phyloP scores from a whole-genome alignment of 2,329 filamentous ascomycete genomes.

The Ramularia collo-cygni region DNA sequence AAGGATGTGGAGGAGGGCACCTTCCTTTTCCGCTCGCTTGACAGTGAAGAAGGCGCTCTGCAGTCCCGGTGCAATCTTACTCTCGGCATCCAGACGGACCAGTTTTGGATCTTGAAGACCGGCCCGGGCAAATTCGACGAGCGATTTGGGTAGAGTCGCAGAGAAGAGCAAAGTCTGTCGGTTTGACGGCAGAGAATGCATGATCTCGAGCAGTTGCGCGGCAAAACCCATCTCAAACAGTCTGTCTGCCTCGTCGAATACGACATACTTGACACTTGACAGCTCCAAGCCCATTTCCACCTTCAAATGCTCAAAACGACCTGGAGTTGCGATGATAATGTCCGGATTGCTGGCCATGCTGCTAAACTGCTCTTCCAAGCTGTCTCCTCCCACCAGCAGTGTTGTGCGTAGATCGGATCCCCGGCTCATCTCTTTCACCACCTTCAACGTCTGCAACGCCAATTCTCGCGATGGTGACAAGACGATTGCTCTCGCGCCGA shows the following conservation, averaged over 20 bases:
- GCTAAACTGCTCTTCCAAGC: slow-evolving; percentile 87
- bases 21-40: slow-evolving; percentile 90
- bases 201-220: slow-evolving; percentile 83
- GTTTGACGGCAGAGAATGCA: slow-evolving; percentile 75
- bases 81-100: slow-evolving; percentile 85
- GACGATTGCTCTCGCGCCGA: slow-evolving; percentile 80
- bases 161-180: slow-evolving; percentile 93
- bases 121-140: slow-evolving; percentile 92
- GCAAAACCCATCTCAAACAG: slow-evolving; percentile 99
- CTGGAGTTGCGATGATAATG: slow-evolving; percentile 93
- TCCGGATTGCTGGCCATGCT: slow-evolving; percentile 93
- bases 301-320: slow-evolving; percentile 91
- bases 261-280: slow-evolving; percentile 86
- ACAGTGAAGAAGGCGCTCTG: slow-evolving; percentile 91
- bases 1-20: slow-evolving; percentile 78
- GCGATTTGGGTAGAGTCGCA: slow-evolving; percentile 83
- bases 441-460: slow-evolving; percentile 89
- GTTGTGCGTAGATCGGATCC: slow-evolving; percentile 90
- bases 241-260: slow-evolving; percentile 95
- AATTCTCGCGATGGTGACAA: slow-evolving; percentile 90
- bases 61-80: slow-evolving; percentile 93
- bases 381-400: slow-evolving; percentile 88
- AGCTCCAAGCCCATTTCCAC: slow-evolving; percentile 92
- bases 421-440: slow-evolving; percentile 86
- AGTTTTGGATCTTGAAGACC: slow-evolving; percentile 88